Conservation (phyloP, 2,329 filamentous ascomycete genomes). For the Scortechinia acanthostroma region DNA sequence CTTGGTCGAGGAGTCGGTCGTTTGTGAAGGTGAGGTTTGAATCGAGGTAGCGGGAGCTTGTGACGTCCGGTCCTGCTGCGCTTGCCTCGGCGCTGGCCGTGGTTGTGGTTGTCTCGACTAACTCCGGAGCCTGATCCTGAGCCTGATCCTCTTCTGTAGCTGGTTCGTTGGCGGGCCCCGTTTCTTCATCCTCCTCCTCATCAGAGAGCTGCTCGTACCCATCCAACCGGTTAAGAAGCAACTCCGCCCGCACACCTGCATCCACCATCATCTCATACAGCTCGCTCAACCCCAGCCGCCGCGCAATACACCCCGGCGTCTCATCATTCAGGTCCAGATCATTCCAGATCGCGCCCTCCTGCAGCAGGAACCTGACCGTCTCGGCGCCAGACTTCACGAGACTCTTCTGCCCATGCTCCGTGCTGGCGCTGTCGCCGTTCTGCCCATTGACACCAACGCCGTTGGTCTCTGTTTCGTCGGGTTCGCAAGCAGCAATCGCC, state of each 20-base stretch:
- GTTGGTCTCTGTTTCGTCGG: constrained; percentile 10
- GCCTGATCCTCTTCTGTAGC: constrained; percentile 9
- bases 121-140: constrained; percentile 6
- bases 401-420: constrained; percentile 7
- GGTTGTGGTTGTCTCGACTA: constrained; percentile 3
- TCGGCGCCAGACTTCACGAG: constrained; percentile 31
- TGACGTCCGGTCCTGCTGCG: constrained; percentile 12
- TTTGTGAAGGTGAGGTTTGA: constrained; percentile 35
- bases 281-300: constrained; percentile 40
- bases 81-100: background rate
- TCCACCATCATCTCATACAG: constrained; percentile 59
- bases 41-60: constrained; percentile 20
- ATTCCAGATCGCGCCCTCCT: constrained; percentile 67
- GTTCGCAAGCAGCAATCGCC: constrained; percentile 43
- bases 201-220: constrained; percentile 43
- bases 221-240: constrained; percentile 52
- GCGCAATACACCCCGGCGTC: constrained; percentile 60
- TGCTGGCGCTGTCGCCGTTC: constrained; percentile 3
- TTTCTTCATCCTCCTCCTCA: constrained; percentile 25
- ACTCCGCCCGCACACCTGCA: constrained; percentile 58
- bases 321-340: constrained; percentile 55
- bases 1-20: constrained; percentile 32
- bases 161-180: constrained; percentile 18
- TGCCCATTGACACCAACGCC: constrained; percentile 6
- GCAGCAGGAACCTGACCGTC: constrained; percentile 49